A percentile compares a stretch with the other conserved stretches of the same genome.
Evolutionary conservation across 192 early-diverging fungal genomes (phyloP).

Genomic region (Thamnidium elegans): DNA sequence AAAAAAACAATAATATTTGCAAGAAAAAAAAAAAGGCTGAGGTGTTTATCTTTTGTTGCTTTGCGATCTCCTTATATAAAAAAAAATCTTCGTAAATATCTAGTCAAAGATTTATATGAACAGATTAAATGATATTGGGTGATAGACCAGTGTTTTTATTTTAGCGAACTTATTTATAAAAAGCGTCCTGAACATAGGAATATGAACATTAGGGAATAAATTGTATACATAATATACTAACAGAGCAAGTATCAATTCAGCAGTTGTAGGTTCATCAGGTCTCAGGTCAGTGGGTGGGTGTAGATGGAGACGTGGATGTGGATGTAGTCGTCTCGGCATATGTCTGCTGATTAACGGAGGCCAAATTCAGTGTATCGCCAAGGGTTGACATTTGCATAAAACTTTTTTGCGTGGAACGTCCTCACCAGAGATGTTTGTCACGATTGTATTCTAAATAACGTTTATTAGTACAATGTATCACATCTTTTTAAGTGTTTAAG

Average conservation of each 20-base stretch:
- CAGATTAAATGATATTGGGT: slow-evolving; percentile 9
- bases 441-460: slow-evolving; percentile 14
- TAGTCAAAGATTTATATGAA: slow-evolving; percentile 15
- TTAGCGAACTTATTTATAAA: slow-evolving; percentile 13
- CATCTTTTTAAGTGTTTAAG: slow-evolving; percentile 18
- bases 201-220: no score
- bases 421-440: slow-evolving; percentile 14
- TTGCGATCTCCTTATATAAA: no score
- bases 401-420: slow-evolving; percentile 9
- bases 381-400: slow-evolving; percentile 16
- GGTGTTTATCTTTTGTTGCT: no score
- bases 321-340: no score
- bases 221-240: no score
- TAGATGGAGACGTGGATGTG: not conserved
- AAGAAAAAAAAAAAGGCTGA: no score
- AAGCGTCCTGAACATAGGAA: not conserved
- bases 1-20: no score
- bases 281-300: not conserved
- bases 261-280: not conserved
- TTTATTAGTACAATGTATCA: slow-evolving; percentile 13
- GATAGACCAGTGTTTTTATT: slow-evolving; percentile 12
- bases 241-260: not conserved
- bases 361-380: slow-evolving; percentile 1
- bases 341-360: no score
- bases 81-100: slow-evolving; percentile 11